A percentile compares a stretch with the other conserved stretches of the same genome.
phyloP scores from a whole-genome alignment of 129 eudicot species.

The Flaveria sonorensis region DNA sequence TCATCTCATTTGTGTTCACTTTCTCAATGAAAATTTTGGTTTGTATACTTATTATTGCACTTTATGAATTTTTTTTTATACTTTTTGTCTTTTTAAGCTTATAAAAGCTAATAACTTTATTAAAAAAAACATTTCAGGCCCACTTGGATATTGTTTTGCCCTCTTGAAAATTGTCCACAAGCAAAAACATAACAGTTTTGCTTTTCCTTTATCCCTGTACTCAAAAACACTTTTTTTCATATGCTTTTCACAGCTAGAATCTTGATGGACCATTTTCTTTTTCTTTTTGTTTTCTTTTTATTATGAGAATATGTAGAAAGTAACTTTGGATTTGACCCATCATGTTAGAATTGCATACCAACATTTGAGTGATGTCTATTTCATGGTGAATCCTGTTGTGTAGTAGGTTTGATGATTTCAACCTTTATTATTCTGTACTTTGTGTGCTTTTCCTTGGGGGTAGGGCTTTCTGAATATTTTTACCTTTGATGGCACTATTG shows the following conservation, averaged over 20 bases:
- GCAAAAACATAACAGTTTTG: constrained; percentile 38
- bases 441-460: constrained; percentile 21
- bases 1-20: constrained; percentile 31
- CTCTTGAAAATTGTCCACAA: constrained; percentile 40
- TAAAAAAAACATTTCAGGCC: constrained; percentile 28
- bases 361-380: constrained; percentile 33
- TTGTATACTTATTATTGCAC: constrained; percentile 33
- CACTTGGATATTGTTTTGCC: constrained; percentile 27
- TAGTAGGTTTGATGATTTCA: constrained; percentile 21
- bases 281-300: neutral
- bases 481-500: neutral
- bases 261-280: constrained; percentile 40
- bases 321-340: constrained; percentile 42
- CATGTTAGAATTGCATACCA: constrained; percentile 31
- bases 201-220: constrained; percentile 39
- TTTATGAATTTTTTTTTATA: constrained; percentile 25
- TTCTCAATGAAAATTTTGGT: constrained; percentile 39
- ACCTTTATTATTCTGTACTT: constrained; percentile 27
- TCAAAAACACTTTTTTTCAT: constrained; percentile 33
- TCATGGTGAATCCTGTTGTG: constrained; percentile 28
- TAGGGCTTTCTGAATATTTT: no score
- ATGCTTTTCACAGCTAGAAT: constrained; percentile 40
- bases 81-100: constrained; percentile 38
- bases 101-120: neutral
- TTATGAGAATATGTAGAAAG: constrained; percentile 39